Base-by-base conservation (phyloP, 805 yeast species). In the Kluyveromyces lactis region DNA sequence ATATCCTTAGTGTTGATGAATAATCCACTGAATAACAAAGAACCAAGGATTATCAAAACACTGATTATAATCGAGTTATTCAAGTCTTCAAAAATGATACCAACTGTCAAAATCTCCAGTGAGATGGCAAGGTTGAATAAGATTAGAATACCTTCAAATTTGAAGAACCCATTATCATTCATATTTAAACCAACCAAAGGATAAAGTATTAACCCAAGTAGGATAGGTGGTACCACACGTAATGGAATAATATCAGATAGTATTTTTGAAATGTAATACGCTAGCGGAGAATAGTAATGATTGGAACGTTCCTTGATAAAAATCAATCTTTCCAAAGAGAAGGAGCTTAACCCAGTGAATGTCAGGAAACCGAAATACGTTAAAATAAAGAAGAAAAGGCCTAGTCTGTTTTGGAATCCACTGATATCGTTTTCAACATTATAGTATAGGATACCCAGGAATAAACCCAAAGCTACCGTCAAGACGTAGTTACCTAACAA, bases 401-500 rank as follows among this genome's bases (percentile, higher is more conserved):
- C 98, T 47, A 92, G 69, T 51, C 98, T 72, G 62, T 92, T 92
- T 60, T 92, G 98, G 68, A 92, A 92, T 0, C 98, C 98, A 52
- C 95, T 79, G 40, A 92, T 90, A 58, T 90, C 96, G 55, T 86
- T 83, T 31, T 79, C 68, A 18, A 90, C 79, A 53, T 86, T 71
- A 63, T 80, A 90, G 60, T 92, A 92, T 30, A 92, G 67, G 36
- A 75, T 75, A 0, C 97, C 96, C 61, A 95, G 80, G 62, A 90
- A 83, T 3, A 79, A 54, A 1, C 95, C 96, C 60, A 90, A 75
- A 12, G 79, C 58, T 7, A 85, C 61, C 0, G 96, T 81, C 43
- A 90, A 67, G 2, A 81, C 66, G 54, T 90, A 90, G 53, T 92
- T 95, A 1, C 92, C 84, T 43, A 87, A 58, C 39, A 92, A 69